phyloP scores from a whole-genome alignment of 768 basidiomycete species.

The Basidioascus undulatus region DNA sequence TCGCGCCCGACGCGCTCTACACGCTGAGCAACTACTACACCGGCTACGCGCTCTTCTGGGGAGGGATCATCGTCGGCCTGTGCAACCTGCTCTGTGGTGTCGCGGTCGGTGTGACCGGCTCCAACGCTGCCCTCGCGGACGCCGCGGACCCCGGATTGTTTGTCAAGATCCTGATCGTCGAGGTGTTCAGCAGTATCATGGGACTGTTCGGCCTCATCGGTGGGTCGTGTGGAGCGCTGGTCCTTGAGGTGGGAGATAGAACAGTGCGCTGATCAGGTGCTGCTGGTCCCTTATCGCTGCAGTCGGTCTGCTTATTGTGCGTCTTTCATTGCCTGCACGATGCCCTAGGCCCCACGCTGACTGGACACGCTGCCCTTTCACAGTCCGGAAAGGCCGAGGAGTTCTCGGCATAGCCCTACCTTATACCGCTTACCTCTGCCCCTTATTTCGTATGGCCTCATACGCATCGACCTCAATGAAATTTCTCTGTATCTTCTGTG shows the following conservation, averaged over 20 bases:
- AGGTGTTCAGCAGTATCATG: conserved; percentile 66
- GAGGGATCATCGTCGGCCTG: conserved; percentile 72
- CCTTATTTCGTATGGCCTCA: too few species aligned
- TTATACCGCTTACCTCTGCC: too few species aligned
- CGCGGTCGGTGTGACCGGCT: conserved; percentile 81
- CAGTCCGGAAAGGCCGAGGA: conserved; percentile 21
- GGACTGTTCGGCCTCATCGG: conserved; percentile 84
- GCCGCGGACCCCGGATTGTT: conserved; percentile 86
- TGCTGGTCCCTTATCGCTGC: conserved; percentile 3
- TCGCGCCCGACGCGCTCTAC: conserved; percentile 46
- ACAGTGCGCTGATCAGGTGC: neutral
- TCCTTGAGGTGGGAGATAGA: neutral
- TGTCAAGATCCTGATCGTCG: conserved; percentile 88
- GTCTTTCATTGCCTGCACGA: neutral
- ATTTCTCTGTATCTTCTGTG: too few species aligned
- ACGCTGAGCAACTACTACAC: conserved; percentile 80
- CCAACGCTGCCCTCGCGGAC: conserved; percentile 82
- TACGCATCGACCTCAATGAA: too few species aligned
- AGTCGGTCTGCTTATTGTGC: conserved; percentile 42
- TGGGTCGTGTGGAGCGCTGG: conserved; percentile 22
- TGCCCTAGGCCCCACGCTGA: too few species aligned
- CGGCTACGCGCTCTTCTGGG: conserved; percentile 88
- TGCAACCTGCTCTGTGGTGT: conserved; percentile 91
- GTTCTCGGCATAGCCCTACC: too few species aligned
- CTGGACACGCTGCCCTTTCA: too few species aligned